Evolutionary conservation across 2,329 filamentous ascomycete species (phyloP).

Genomic region (Exutisphaerella laricina): DNA sequence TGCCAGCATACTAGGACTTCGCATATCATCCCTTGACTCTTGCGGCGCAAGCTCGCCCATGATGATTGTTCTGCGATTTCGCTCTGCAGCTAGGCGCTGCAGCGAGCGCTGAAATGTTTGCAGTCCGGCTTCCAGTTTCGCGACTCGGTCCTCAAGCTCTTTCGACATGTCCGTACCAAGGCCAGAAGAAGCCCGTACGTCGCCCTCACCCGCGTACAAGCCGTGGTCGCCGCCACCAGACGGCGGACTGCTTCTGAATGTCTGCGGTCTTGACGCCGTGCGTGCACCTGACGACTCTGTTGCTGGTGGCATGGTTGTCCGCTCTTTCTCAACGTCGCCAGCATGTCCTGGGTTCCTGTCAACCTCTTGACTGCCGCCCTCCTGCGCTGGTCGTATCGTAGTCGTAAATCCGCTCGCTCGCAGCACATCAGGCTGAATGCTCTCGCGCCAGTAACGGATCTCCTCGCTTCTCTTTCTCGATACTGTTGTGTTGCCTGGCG

Average conservation of each 20-base stretch:
- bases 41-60: constrained; percentile 20
- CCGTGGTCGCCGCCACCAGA: constrained; percentile 6
- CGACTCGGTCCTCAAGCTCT: constrained; percentile 34
- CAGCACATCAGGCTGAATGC: constrained; percentile 26
- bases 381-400: constrained; percentile 3
- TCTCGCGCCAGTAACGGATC: constrained; percentile 35
- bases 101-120: constrained; percentile 32
- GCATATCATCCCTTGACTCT: constrained; percentile 18
- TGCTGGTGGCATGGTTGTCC: background rate
- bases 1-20: constrained; percentile 33
- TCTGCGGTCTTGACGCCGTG: constrained; percentile 7
- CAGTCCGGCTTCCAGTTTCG: constrained; percentile 32
- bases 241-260: constrained; percentile 18
- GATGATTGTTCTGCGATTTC: constrained; percentile 30
- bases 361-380: constrained; percentile 11
- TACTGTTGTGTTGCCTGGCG: constrained; percentile 17
- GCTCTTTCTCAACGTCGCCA: constrained; percentile 3
- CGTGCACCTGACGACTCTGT: background rate
- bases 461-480: constrained; percentile 32
- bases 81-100: constrained; percentile 29
- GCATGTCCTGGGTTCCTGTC: background rate
- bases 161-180: constrained; percentile 17
- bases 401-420: constrained; percentile 27
- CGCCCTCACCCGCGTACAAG: constrained; percentile 11
- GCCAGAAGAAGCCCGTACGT: constrained; percentile 13